These are phyloP conservation scores for Xylogone sp. DNA, from an alignment of 2,329 filamentous ascomycete species.

Conservation along the genomic window DNA sequence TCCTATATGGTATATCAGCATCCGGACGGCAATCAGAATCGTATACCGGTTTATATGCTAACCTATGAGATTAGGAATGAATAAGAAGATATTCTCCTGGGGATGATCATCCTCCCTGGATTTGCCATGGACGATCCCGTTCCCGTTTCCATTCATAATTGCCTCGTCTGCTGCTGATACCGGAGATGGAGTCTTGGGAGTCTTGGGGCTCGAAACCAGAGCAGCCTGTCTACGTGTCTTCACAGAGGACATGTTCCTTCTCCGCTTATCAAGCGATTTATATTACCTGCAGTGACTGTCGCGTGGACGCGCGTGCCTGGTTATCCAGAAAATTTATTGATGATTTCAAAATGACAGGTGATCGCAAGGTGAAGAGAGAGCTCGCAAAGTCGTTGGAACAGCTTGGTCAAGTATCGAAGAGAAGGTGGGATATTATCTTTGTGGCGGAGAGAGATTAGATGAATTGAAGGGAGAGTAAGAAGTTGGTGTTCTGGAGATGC, in stretches of 20 bases:
- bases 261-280: not conserved
- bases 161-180: slow-evolving; percentile 15
- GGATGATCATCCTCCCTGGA: slow-evolving; percentile 32
- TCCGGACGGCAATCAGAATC: not conserved
- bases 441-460: not conserved
- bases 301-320: not conserved
- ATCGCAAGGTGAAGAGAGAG: not conserved
- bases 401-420: not conserved
- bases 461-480: not conserved
- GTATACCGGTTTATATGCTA: slow-evolving; percentile 25
- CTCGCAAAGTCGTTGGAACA: not conserved
- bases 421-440: not conserved
- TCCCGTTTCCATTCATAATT: slow-evolving; percentile 43
- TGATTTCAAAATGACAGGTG: not conserved
- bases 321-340: too few relatives aligned
- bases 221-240: slow-evolving; percentile 27
- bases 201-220: slow-evolving; percentile 20
- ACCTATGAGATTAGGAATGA: slow-evolving; percentile 82
- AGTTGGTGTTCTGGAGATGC: not conserved
- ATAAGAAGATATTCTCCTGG: slow-evolving; percentile 75
- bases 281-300: not conserved
- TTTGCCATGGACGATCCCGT: slow-evolving; percentile 15
- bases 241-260: slow-evolving; percentile 25
- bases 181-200: slow-evolving; percentile 23
- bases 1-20: slow-evolving; percentile 42